phyloP scores from a whole-genome alignment of 352 stramenopile genomes.

The Globisporangium uncinulatum region DNA sequence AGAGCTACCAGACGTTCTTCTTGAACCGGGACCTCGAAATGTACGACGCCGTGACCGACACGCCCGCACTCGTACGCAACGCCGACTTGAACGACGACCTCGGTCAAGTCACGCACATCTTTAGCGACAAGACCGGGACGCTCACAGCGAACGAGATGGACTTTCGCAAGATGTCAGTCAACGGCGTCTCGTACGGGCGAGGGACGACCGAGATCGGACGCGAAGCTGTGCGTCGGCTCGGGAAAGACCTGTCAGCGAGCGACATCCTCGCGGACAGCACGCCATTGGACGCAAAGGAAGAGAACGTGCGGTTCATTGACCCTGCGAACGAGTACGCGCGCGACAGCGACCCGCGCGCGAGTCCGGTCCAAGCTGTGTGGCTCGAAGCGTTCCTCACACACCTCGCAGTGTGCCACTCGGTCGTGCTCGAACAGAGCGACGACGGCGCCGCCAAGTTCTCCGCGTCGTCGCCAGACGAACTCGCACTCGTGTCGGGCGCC shows the following conservation, averaged over 20 bases:
- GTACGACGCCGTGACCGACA: conserved; percentile 81
- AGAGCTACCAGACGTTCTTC: conserved; percentile 85
- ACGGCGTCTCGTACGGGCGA: conserved; percentile 74
- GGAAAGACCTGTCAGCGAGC: conserved; percentile 71
- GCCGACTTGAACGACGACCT: conserved; percentile 84
- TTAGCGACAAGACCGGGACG: conserved; percentile 85
- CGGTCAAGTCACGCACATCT: conserved; percentile 86
- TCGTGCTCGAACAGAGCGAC: conserved; percentile 68
- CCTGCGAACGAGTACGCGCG: conserved; percentile 54
- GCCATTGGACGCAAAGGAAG: conserved; percentile 38
- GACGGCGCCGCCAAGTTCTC: conserved; percentile 50
- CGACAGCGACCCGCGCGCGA: conserved; percentile 35
- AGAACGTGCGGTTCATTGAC: conserved; percentile 83
- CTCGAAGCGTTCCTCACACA: conserved; percentile 84
- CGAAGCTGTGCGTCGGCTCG: conserved; percentile 58
- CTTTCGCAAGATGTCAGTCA: conserved; percentile 85
- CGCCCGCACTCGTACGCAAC: conserved; percentile 72
- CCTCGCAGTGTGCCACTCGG: conserved; percentile 80
- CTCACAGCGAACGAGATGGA: conserved; percentile 87
- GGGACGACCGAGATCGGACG: conserved; percentile 83
- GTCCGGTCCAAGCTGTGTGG: conserved; percentile 49
- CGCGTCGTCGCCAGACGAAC: conserved; percentile 76
- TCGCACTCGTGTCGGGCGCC: conserved; percentile 74
- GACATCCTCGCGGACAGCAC: conserved; percentile 69
- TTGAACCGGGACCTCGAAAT: conserved; percentile 82